A percentile compares a stretch with the other conserved stretches of the same genome.
These are phyloP conservation scores for Hawksworthiomyces lignivorus DNA, from an alignment of 2,329 filamentous ascomycete species.

Conservation along the genomic window DNA sequence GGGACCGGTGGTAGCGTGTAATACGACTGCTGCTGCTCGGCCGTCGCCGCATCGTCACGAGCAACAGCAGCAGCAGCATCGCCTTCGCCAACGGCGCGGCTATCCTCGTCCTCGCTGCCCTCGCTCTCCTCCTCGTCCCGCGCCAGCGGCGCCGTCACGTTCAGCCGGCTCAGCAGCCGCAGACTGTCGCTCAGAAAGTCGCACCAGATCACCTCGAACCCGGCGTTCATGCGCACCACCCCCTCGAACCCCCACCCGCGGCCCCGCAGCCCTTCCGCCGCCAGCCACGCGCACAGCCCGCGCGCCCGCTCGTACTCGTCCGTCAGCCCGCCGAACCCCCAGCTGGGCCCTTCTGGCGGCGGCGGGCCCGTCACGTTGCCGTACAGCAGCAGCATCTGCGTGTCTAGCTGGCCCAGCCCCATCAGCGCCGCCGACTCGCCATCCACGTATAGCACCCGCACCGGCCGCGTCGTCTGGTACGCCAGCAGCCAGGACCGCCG, in stretches of 20 bases:
- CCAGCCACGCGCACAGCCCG: slow-evolving; percentile 39
- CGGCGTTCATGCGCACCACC: slow-evolving; percentile 43
- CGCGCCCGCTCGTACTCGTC: slow-evolving; percentile 40
- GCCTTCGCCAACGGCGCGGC: not conserved
- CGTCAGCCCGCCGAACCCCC: slow-evolving; percentile 26
- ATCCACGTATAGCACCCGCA: slow-evolving; percentile 41
- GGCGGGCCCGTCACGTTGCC: slow-evolving; percentile 38
- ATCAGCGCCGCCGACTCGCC: slow-evolving; percentile 41
- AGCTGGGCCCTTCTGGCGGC: slow-evolving; percentile 16
- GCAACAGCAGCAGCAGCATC: too few relatives aligned
- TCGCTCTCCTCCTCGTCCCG: slow-evolving; percentile 2
- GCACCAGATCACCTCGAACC: slow-evolving; percentile 46
- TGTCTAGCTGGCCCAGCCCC: slow-evolving; percentile 36
- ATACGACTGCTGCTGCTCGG: slow-evolving; percentile 24
- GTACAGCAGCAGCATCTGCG: slow-evolving; percentile 42
- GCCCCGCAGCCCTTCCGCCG: slow-evolving; percentile 31
- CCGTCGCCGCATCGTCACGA: too few relatives aligned
- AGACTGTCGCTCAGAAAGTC: slow-evolving; percentile 37
- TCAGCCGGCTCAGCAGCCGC: slow-evolving; percentile 33
- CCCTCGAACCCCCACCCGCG: slow-evolving; percentile 41
- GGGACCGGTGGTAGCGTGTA: slow-evolving; percentile 29
- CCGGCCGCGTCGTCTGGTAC: slow-evolving; percentile 36
- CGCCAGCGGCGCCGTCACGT: slow-evolving; percentile 37
- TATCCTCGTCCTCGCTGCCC: not conserved
- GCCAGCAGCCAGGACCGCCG: slow-evolving; percentile 38